Evolutionary conservation across 306 rosid genomes (phyloP).

Genomic region (Medicago lupulina): DNA sequence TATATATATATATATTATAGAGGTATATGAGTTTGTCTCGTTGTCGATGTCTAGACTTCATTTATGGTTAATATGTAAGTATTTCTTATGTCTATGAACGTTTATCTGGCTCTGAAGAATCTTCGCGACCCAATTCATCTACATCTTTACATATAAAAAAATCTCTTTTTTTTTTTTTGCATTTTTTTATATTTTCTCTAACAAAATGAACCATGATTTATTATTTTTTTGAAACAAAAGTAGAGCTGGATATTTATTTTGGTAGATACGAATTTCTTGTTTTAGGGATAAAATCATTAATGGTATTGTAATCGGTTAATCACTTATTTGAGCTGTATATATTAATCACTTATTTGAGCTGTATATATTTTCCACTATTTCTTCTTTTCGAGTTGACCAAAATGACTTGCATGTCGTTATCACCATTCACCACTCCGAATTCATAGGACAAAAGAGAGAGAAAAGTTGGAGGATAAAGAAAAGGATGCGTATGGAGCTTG

Average conservation of each 20-base stretch:
- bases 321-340: background rate
- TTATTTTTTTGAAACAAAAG: background rate
- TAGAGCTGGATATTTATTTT: conserved; percentile 6
- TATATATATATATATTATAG: no score
- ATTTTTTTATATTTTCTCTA: no score
- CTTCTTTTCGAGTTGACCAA: conserved; percentile 7
- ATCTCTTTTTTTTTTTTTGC: no score
- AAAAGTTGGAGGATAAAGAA: conserved; percentile 43
- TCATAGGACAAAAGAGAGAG: conserved; percentile 36
- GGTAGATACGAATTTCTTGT: background rate
- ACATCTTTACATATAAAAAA: no score
- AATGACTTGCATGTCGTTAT: conserved; percentile 37
- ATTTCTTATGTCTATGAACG: no score
- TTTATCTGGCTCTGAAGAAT: no score
- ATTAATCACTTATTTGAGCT: background rate
- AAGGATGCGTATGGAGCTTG: conserved; percentile 47
- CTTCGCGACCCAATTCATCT: no score
- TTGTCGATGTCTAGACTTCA: no score
- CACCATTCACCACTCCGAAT: conserved; percentile 6
- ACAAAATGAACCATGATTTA: background rate
- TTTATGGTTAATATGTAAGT: no score
- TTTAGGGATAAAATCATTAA: background rate
- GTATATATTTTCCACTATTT: background rate
- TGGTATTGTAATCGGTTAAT: background rate
- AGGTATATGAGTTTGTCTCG: no score